A percentile compares a stretch with the other conserved stretches of the same genome.
Evolutionary conservation across 2,329 filamentous ascomycete genomes (phyloP).

Genomic region (Penicillium sp.): DNA sequence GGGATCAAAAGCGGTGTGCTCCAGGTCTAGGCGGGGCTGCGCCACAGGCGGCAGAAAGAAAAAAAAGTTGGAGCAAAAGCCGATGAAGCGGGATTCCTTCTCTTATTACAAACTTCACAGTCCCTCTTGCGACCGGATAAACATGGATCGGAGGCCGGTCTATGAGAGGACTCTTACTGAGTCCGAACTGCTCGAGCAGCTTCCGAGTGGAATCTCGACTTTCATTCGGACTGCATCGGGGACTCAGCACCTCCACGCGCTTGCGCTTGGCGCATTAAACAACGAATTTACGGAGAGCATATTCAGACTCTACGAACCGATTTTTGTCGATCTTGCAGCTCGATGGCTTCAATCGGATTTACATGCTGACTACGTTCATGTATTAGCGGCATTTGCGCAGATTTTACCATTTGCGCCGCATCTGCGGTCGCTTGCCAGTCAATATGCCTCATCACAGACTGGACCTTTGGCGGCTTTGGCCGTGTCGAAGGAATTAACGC

Average conservation of each 20-base stretch:
- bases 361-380: constrained; percentile 28
- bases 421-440: constrained; percentile 63
- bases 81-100: constrained; percentile 14
- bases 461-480: constrained; percentile 28
- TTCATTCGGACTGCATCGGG: constrained; percentile 57
- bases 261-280: constrained; percentile 61
- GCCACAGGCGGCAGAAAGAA: constrained; percentile 30
- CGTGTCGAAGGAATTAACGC: constrained; percentile 24
- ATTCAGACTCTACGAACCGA: constrained; percentile 63
- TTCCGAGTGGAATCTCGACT: constrained; percentile 62
- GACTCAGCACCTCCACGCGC: constrained; percentile 59
- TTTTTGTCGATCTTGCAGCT: constrained; percentile 75
- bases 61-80: constrained; percentile 23
- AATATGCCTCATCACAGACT: constrained; percentile 31
- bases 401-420: constrained; percentile 75
- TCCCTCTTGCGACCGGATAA: constrained; percentile 29
- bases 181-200: constrained; percentile 43
- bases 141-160: constrained; percentile 34
- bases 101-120: constrained; percentile 23
- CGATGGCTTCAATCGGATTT: constrained; percentile 54
- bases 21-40: constrained; percentile 20
- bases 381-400: constrained; percentile 66
- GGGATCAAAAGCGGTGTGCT: constrained; percentile 3
- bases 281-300: constrained; percentile 62
- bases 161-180: constrained; percentile 49